Evolutionary conservation across 2,329 filamentous ascomycete genomes (phyloP).

Genomic region (Trichoderma sp.): DNA sequence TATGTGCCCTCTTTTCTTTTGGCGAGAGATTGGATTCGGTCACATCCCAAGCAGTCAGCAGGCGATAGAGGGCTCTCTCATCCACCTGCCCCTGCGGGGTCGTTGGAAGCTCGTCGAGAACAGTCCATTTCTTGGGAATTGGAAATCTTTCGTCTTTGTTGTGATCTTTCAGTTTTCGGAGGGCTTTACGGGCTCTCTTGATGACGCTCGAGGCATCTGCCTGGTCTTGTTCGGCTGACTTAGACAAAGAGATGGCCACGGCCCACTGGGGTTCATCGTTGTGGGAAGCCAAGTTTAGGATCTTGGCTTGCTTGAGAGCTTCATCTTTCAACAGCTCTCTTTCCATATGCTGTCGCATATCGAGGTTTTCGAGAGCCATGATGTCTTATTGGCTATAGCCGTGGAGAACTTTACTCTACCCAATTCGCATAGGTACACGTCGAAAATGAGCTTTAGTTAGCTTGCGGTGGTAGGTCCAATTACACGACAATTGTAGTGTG

Average conservation of each 20-base stretch:
- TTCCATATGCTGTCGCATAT: background rate
- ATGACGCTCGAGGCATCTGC: background rate
- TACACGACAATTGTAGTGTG: background rate
- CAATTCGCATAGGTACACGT: background rate
- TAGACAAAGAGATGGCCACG: background rate
- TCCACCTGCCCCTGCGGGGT: background rate
- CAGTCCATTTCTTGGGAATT: background rate
- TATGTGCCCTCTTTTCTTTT: background rate
- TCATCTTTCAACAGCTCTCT: background rate
- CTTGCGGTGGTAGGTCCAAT: background rate
- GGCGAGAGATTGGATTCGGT: background rate
- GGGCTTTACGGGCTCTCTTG: background rate
- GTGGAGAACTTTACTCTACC: background rate
- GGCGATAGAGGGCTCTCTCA: background rate
- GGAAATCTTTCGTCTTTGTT: background rate
- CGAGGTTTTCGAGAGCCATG: background rate
- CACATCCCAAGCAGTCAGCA: background rate
- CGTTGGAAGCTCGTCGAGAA: background rate
- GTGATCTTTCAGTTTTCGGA: background rate
- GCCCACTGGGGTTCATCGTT: background rate
- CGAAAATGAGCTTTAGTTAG: too few relatives aligned
- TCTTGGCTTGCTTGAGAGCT: background rate
- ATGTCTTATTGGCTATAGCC: background rate
- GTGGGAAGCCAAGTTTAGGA: background rate
- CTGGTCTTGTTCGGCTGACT: background rate